Percentiles rank a stretch among this genome's conserved stretches.
Evolutionary conservation across 768 basidiomycete genomes (phyloP).

Genomic region (Amanita exitialis): DNA sequence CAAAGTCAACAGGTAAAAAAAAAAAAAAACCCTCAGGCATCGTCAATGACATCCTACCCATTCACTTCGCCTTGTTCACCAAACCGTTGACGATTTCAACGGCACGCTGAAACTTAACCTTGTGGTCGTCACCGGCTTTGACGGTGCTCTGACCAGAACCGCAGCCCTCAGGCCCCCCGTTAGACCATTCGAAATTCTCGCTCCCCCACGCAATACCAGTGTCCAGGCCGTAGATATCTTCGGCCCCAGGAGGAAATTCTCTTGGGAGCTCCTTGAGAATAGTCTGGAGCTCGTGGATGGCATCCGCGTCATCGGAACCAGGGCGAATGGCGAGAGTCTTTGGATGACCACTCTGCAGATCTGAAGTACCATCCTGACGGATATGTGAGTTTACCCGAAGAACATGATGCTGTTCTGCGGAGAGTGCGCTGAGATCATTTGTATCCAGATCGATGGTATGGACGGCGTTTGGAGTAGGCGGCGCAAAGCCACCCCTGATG

Average conservation of each 20-base stretch:
- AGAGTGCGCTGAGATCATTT: background rate
- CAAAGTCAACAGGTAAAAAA: too few relatives aligned
- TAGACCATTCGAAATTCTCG: constrained; percentile 49
- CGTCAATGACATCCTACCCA: background rate
- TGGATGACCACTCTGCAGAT: constrained; percentile 28
- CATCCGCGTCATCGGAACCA: constrained; percentile 19
- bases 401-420: background rate
- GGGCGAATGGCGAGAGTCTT: constrained; percentile 23
- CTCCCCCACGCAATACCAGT: constrained; percentile 54
- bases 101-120: constrained; percentile 57
- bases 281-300: constrained; percentile 46
- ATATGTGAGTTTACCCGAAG: constrained; percentile 36
- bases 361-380: constrained; percentile 38
- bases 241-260: constrained; percentile 43
- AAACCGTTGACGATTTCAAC: constrained; percentile 55
- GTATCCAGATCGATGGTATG: constrained; percentile 37
- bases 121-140: constrained; percentile 49
- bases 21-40: too few relatives aligned
- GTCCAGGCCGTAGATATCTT: constrained; percentile 68
- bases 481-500: constrained; percentile 67
- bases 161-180: constrained; percentile 54
- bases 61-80: constrained; percentile 22
- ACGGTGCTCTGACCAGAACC: constrained; percentile 37
- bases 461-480: constrained; percentile 50
- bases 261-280: constrained; percentile 54